Percentiles rank a stretch among this genome's conserved stretches.
phyloP scores from a whole-genome alignment of 176 grass and related monocot species.

The Eleusine coracana region DNA sequence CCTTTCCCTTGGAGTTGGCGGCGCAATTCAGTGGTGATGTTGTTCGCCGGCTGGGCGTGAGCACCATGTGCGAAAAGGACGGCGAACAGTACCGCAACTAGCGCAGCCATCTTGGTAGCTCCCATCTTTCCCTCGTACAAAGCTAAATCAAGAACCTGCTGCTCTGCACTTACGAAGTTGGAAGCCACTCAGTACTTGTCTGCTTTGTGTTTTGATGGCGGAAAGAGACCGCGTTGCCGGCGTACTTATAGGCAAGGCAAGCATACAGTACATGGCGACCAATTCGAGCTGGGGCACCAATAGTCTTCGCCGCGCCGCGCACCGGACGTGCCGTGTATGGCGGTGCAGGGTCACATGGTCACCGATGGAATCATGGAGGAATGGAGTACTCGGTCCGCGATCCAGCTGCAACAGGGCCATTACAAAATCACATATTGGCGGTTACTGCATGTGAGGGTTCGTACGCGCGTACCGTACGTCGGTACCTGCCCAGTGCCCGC shows the following conservation, averaged over 20 bases:
- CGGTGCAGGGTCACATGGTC: conserved; percentile 37
- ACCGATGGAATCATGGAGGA: conserved; percentile 47
- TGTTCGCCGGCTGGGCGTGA: neutral
- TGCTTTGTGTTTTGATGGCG: neutral
- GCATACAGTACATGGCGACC: neutral
- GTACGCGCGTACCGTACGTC: conserved; percentile 23
- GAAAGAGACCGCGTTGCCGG: conserved; percentile 8
- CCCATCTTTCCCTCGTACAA: neutral
- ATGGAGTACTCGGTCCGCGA: conserved; percentile 39
- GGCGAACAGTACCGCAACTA: conserved; percentile 9
- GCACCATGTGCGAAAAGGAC: neutral
- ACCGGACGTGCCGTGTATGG: conserved; percentile 32
- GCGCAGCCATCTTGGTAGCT: neutral
- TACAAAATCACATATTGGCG: conserved; percentile 4
- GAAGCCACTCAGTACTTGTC: too few species aligned
- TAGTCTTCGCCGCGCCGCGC: conserved; percentile 24
- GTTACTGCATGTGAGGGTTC: conserved; percentile 1
- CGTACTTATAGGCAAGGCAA: conserved; percentile 34
- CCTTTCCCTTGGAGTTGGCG: conserved; percentile 5
- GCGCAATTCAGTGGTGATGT: neutral
- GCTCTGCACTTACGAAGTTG: too few species aligned
- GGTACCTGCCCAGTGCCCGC: neutral
- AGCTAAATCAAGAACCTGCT: neutral
- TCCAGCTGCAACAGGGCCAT: conserved; percentile 15
- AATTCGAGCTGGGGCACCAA: neutral